Conservation (phyloP, 1,284 basidiomycete species). For the Ganoderma leucocontextum region DNA sequence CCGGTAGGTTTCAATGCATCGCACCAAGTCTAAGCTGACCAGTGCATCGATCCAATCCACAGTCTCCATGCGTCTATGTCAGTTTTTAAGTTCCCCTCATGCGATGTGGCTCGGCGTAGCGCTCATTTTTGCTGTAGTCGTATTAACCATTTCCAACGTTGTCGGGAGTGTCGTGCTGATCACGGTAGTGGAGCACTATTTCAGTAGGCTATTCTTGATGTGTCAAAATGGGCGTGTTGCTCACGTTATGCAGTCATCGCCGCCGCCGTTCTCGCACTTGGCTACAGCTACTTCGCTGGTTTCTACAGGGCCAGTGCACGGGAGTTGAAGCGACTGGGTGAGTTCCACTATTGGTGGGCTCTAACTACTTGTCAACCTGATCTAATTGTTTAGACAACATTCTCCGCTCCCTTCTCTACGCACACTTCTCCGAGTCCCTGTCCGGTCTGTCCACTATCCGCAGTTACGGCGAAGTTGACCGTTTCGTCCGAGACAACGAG, state of each 20-base stretch:
- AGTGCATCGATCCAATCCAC: not conserved
- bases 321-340: constrained; percentile 76
- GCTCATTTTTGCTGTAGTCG: constrained; percentile 46
- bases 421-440: constrained; percentile 85
- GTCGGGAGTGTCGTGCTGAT: constrained; percentile 71
- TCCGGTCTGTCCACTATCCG: constrained; percentile 81
- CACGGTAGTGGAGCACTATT: constrained; percentile 76
- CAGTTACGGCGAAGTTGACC: constrained; percentile 68
- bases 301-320: constrained; percentile 76
- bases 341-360: constrained; percentile 1
- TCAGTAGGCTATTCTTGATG: constrained; percentile 51
- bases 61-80: constrained; percentile 74
- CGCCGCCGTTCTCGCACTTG: constrained; percentile 54
- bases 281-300: constrained; percentile 62
- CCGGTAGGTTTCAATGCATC: constrained; percentile 47
- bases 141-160: constrained; percentile 59
- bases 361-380: not conserved
- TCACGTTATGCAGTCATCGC: constrained; percentile 53
- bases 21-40: not conserved
- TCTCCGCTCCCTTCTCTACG: constrained; percentile 76
- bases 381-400: constrained; percentile 57
- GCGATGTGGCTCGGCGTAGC: not conserved
- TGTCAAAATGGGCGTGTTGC: not conserved
- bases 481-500: constrained; percentile 74
- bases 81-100: constrained; percentile 36